Evolutionary conservation across 2,329 filamentous ascomycete species (phyloP).

Genomic region (Geoglossum cookeanum): DNA sequence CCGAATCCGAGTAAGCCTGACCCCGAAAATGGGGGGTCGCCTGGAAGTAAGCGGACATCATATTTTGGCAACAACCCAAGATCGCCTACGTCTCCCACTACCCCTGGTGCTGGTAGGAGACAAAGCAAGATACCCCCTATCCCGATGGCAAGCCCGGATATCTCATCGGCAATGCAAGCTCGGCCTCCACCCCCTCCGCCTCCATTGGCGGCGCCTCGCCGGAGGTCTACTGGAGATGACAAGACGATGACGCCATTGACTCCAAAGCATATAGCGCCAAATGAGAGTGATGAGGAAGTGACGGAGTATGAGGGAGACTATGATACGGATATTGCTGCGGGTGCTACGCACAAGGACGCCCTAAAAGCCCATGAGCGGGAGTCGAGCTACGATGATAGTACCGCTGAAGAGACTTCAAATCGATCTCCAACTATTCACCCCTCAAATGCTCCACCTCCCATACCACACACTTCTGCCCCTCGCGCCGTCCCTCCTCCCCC

Average conservation of each 20-base stretch:
- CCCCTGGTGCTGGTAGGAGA: not conserved
- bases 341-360: slow-evolving; percentile 83
- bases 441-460: slow-evolving; percentile 33
- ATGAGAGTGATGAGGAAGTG: slow-evolving; percentile 56
- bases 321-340: slow-evolving; percentile 91
- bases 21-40: not conserved
- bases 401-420: slow-evolving; percentile 33
- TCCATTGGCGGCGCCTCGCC: slow-evolving; percentile 30
- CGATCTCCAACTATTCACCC: slow-evolving; percentile 26
- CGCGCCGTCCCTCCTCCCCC: slow-evolving; percentile 45
- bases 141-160: slow-evolving; percentile 25
- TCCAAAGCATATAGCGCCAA: slow-evolving; percentile 22
- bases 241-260: slow-evolving; percentile 23
- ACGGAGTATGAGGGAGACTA: slow-evolving; percentile 97
- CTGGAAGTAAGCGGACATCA: not conserved
- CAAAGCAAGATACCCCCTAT: slow-evolving; percentile 31
- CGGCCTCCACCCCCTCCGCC: slow-evolving; percentile 49
- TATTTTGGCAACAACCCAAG: slow-evolving; percentile 12
- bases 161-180: slow-evolving; percentile 27
- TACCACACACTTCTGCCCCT: slow-evolving; percentile 34
- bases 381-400: slow-evolving; percentile 46
- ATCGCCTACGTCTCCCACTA: slow-evolving; percentile 18
- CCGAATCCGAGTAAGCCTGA: not conserved
- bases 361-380: slow-evolving; percentile 65
- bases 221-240: slow-evolving; percentile 32